These are phyloP conservation scores for Didymella pinodella DNA, from an alignment of 2,329 filamentous ascomycete species.

Conservation along the genomic window DNA sequence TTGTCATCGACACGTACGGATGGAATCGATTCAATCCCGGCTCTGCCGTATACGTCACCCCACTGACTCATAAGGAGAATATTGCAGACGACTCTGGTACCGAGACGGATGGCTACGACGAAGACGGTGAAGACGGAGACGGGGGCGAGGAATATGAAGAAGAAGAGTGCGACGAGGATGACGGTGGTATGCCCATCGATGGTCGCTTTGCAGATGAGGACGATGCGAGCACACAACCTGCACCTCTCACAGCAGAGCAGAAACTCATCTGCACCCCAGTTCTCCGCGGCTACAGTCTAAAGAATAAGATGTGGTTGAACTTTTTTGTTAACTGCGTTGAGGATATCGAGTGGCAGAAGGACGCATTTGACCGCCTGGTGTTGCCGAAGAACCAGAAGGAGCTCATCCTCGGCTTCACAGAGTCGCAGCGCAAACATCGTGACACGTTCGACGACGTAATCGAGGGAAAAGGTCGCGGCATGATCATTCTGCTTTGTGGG, in stretches of 20 bases:
- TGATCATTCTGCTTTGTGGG: conserved; percentile 81
- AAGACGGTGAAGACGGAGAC: conserved; percentile 36
- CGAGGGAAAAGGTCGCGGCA: conserved; percentile 80
- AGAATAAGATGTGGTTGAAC: conserved; percentile 88
- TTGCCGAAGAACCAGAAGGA: conserved; percentile 69
- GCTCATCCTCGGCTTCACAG: conserved; percentile 79
- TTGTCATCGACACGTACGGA: conserved; percentile 62
- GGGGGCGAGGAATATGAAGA: conserved; percentile 32
- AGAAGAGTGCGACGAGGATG: conserved; percentile 17
- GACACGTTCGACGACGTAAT: conserved; percentile 76
- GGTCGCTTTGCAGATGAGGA: conserved; percentile 25
- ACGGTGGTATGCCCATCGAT: conserved; percentile 22
- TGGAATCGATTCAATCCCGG: conserved; percentile 61
- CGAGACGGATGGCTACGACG: conserved; percentile 22
- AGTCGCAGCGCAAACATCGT: conserved; percentile 78
- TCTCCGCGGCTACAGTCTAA: conserved; percentile 84
- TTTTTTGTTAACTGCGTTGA: conserved; percentile 79
- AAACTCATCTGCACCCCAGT: conserved; percentile 81
- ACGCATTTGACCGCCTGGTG: conserved; percentile 81
- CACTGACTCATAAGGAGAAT: conserved; percentile 45
- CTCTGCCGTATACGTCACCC: conserved; percentile 49
- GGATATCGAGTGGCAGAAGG: conserved; percentile 83
- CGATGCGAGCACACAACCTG: conserved; percentile 33
- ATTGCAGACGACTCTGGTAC: conserved; percentile 15
- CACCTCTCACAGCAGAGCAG: conserved; percentile 77